phyloP scores from a whole-genome alignment of 2,329 filamentous ascomycete species.

The Botryosphaeria agaves region DNA sequence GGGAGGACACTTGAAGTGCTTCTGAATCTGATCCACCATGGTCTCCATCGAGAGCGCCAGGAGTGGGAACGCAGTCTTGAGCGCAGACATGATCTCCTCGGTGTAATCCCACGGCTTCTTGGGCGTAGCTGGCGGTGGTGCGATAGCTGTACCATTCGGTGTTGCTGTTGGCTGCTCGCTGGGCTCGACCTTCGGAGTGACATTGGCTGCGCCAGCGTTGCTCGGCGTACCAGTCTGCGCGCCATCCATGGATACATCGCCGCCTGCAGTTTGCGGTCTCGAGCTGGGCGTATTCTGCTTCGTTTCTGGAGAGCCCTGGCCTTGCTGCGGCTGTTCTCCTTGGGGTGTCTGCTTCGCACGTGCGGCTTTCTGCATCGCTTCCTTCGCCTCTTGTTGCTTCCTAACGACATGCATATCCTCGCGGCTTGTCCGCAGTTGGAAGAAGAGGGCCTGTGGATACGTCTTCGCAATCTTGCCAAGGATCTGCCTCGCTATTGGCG shows the following conservation, averaged over 20 bases:
- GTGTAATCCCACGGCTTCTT: slow-evolving; percentile 93
- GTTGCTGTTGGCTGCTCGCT: slow-evolving; percentile 16
- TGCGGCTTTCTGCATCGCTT: slow-evolving; percentile 33
- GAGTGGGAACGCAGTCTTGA: slow-evolving; percentile 94
- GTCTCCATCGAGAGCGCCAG: slow-evolving; percentile 97
- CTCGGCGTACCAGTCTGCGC: slow-evolving; percentile 2
- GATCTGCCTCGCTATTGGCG: slow-evolving; percentile 68
- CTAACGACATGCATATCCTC: slow-evolving; percentile 90
- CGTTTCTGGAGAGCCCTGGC: slow-evolving; percentile 14
- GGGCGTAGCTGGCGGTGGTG: slow-evolving; percentile 11
- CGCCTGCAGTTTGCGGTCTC: slow-evolving; percentile 22
- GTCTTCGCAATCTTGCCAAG: slow-evolving; percentile 87
- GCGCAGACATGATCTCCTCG: slow-evolving; percentile 84
- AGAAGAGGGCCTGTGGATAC: slow-evolving; percentile 89
- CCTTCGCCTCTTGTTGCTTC: slow-evolving; percentile 58
- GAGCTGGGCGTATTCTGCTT: slow-evolving; percentile 17
- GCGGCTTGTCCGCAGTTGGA: slow-evolving; percentile 78
- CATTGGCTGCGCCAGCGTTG: slow-evolving; percentile 10
- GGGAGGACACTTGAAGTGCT: slow-evolving; percentile 96
- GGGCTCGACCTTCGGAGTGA: slow-evolving; percentile 19
- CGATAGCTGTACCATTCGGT: slow-evolving; percentile 8
- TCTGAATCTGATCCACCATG: slow-evolving; percentile 97
- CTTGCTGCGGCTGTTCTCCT: no score
- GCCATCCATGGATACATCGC: slow-evolving; percentile 8
- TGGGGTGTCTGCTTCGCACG: slow-evolving; percentile 49